Percentiles rank a stretch among this genome's conserved stretches.
Conservation (phyloP, 2,329 filamentous ascomycete species). For the Colletotrichum magnum region DNA sequence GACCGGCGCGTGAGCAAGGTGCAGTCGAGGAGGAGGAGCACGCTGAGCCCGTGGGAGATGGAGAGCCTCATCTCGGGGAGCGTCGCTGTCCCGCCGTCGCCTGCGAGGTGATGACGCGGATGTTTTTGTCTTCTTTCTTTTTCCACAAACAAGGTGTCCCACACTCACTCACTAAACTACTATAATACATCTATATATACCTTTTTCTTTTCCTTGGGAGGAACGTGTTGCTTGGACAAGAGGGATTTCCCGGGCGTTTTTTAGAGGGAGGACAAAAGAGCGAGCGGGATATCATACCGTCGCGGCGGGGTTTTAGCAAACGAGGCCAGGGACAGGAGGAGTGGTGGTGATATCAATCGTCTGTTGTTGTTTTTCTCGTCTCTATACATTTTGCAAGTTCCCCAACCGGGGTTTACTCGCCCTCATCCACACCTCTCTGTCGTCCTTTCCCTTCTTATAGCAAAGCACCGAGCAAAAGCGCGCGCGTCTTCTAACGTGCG, state of each 20-base stretch:
- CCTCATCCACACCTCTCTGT: too few species aligned
- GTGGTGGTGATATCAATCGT: neutral
- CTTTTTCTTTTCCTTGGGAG: slow-evolving; percentile 11
- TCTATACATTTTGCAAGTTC: too few species aligned
- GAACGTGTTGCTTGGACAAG: slow-evolving; percentile 1
- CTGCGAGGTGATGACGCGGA: slow-evolving; percentile 13
- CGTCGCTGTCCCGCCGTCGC: slow-evolving; percentile 42
- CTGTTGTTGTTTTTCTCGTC: neutral
- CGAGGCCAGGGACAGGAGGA: neutral
- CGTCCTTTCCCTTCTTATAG: too few species aligned
- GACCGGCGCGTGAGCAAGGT: slow-evolving; percentile 68
- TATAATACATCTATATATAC: slow-evolving; percentile 10
- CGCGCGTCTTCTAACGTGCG: too few species aligned
- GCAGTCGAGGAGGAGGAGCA: slow-evolving; percentile 78
- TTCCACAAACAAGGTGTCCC: neutral
- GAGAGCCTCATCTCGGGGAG: slow-evolving; percentile 71
- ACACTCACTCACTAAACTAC: neutral
- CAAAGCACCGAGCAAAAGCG: too few species aligned
- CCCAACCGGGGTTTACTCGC: neutral
- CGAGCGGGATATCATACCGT: neutral
- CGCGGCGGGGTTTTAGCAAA: neutral
- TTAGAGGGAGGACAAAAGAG: neutral
- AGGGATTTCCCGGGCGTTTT: slow-evolving; percentile 13
- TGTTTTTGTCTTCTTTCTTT: neutral
- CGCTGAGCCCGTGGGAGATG: slow-evolving; percentile 81